Evolutionary conservation across 1,284 basidiomycete genomes (phyloP), one percentile per base, ranked within the genome.

Genomic region (Pisolithus thermaeus): DNA sequence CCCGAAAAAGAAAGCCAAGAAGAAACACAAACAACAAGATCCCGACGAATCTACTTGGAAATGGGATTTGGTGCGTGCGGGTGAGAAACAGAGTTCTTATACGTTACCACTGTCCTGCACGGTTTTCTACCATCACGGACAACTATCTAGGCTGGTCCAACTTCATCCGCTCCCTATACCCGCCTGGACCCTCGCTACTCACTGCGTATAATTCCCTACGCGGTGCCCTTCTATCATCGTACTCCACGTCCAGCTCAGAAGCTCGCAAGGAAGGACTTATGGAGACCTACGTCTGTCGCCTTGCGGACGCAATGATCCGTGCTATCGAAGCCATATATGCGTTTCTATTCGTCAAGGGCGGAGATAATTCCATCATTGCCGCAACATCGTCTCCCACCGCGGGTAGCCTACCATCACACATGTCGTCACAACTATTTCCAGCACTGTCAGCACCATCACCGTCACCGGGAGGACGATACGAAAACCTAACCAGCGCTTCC

Each of bases 1-100:
- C 28, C 57, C 60, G 14, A 67, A 59, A 49, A 65, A 67, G 49
- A 67, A 58, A 48, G 57, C 44, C 37, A 65, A 66, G 50, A 65
- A 61, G 47, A 61, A 51, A 9, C 32, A 45, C 16, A 37, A 56
- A 20, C 57, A 51, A 36, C 55, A 51, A 32, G 58, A 56, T 22
- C 41, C 40, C 22, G 23, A 9, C 7, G 30, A 40, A 7, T 5
- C 43, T 16, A 56, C 56, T 30, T 59, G 58, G 52, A 56, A 32
- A 22, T 63, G 62, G 62, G 59, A 63, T 16, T 56, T 59, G 52
- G 50, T 27, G 32, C 55, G 62, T n/a, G 52, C 56, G 12, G 54
- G 64, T 57, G 44, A 36, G 47, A 28, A 28, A 22, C 8, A 20
- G 5, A 7, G 12, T 43, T 20, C 23, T 18, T 36, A 7, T 14